Evolutionary conservation across 2,329 filamentous ascomycete genomes (phyloP), one percentile per base, ranked within the genome.

Genomic region (Ophiostoma sp.): DNA sequence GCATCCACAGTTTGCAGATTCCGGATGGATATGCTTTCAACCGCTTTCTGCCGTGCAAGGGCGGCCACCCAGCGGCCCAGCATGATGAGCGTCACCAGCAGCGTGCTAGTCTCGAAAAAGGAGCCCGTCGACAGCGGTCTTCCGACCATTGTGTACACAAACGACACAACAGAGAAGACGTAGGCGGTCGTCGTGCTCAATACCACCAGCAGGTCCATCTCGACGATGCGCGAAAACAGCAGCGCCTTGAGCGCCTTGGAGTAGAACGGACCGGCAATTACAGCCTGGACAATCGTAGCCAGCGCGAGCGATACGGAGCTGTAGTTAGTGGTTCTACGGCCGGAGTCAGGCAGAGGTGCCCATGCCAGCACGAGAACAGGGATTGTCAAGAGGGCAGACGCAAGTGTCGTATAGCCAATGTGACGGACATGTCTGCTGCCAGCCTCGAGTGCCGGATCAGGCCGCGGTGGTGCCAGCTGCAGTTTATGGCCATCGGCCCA

Each of bases 81-180:
- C 81, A 88, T 85, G 72, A 89, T 86, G 7, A 89, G 75, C 0
- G 86, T 86, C 11, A 88, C 83, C 0, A 89, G 78, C 0, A 89
- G 78, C 20, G 85, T 87, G 76, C 85, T 87, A 0, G 86, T 88
- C 75, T 88, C 86, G 71, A 89, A 89, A 75, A 88, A 88, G n/a
- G 84, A 77, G 23, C 23, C 11, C 23, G 52, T 57, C 1, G 52
- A 57, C 52, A 57, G 23, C n/a, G 52, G 52, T n/a, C 27, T 23
- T 11, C 52, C 52, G 52, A 57, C 23, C 11, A 27, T 27, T 13
- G 52, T 57, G 52, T 57, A 57, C 2, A 57, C 52, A 57, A 57
- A 57, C 52, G 52, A 31, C 23, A 57, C 52, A 5, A 57, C 52
- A 23, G 52, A 57, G 5, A 57, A 57, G 3, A 57, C 52, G 5